These are phyloP conservation scores for Leccinum sublutescens DNA, from an alignment of 768 basidiomycete species.

Conservation along the genomic window DNA sequence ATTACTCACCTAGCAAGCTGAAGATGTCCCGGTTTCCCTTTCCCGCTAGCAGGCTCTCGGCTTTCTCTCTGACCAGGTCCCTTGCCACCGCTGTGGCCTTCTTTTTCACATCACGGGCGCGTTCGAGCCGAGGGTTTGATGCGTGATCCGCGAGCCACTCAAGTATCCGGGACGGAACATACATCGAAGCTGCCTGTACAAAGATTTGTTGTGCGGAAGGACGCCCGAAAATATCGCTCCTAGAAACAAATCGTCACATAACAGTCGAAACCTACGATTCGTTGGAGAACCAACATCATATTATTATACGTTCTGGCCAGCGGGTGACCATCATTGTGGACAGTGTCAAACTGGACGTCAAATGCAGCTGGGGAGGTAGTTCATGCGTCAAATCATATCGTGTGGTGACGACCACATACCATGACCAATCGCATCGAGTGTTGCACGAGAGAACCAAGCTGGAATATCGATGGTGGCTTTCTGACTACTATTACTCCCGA, in stretches of 20 bases:
- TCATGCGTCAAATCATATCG: not conserved
- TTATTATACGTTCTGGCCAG: constrained; percentile 11
- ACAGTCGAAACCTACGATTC: constrained; percentile 3
- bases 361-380: constrained; percentile 39
- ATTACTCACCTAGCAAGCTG: constrained; percentile 39
- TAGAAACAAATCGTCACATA: constrained; percentile 9
- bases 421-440: constrained; percentile 41
- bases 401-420: constrained; percentile 27
- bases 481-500: not conserved
- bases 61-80: constrained; percentile 20
- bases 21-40: constrained; percentile 18
- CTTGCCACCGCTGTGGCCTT: constrained; percentile 11
- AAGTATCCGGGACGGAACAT: constrained; percentile 22
- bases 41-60: constrained; percentile 11
- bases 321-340: constrained; percentile 13
- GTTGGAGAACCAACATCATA: constrained; percentile 9
- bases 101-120: constrained; percentile 12
- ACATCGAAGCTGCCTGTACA: constrained; percentile 11
- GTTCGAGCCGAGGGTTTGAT: constrained; percentile 20
- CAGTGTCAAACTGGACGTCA: constrained; percentile 43
- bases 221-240: constrained; percentile 15
- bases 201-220: constrained; percentile 22
- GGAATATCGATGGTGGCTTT: not conserved
- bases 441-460: not conserved
- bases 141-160: constrained; percentile 35